phyloP scores from a whole-genome alignment of 1,284 basidiomycete genomes.

The Pyrrhoderma noxium region DNA sequence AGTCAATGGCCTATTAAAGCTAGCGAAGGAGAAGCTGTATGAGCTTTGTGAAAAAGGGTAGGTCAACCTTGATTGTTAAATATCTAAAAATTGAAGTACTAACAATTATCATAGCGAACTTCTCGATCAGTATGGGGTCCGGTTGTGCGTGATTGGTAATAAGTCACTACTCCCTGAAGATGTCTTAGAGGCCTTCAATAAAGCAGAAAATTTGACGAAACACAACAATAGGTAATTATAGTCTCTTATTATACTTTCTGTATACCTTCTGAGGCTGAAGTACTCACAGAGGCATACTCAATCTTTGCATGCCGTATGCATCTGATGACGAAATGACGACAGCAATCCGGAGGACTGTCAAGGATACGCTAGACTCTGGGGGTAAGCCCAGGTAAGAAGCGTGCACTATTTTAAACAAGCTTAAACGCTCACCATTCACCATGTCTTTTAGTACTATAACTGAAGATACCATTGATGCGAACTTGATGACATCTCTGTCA shows the following conservation, averaged over 20 bases:
- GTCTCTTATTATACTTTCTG: too few relatives aligned
- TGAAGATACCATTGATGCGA: slow-evolving; percentile 55
- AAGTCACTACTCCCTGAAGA: slow-evolving; percentile 69
- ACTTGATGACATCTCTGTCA: slow-evolving; percentile 58
- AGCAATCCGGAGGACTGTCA: slow-evolving; percentile 59
- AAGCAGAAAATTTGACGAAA: slow-evolving; percentile 77
- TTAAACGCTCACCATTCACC: neutral
- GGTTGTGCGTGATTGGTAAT: slow-evolving; percentile 79
- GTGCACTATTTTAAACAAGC: slow-evolving; percentile 3
- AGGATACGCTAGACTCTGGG: slow-evolving; percentile 37
- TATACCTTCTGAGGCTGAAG: neutral
- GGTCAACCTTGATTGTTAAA: neutral
- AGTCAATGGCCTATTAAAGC: slow-evolving; percentile 80
- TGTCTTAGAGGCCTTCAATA: slow-evolving; percentile 64
- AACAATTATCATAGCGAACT: slow-evolving; percentile 49
- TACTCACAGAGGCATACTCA: slow-evolving; percentile 70
- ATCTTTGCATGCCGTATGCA: slow-evolving; percentile 93
- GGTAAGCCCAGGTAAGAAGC: slow-evolving; percentile 27
- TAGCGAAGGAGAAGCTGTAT: slow-evolving; percentile 76
- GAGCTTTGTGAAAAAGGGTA: slow-evolving; percentile 84
- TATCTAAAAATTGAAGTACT: neutral
- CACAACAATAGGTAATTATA: slow-evolving; percentile 55
- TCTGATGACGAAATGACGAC: slow-evolving; percentile 88
- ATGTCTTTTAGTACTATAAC: slow-evolving; percentile 45
- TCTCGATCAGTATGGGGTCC: slow-evolving; percentile 75